phyloP scores from a whole-genome alignment of 495 filamentous ascomycete genomes.

The Penicillium coffeae region DNA sequence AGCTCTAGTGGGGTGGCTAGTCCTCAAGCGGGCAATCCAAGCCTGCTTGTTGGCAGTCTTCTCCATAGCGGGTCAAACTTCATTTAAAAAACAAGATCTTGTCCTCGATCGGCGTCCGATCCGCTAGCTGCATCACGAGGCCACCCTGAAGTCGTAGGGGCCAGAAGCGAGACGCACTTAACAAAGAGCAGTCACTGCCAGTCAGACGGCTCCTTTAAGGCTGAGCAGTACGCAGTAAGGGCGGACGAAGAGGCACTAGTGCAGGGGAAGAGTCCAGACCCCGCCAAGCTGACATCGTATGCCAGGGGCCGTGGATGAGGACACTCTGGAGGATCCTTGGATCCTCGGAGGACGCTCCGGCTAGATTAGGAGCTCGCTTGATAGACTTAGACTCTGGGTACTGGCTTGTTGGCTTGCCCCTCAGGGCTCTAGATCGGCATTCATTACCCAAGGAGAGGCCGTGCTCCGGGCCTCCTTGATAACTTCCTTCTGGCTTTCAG shows the following conservation, averaged over 20 bases:
- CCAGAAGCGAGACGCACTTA: no score
- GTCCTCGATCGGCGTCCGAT: neutral
- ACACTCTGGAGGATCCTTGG: neutral
- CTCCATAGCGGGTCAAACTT: neutral
- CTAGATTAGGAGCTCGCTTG: no score
- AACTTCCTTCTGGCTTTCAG: neutral
- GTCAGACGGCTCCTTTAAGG: no score
- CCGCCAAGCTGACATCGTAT: constrained; percentile 6
- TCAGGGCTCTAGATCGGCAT: constrained; percentile 17
- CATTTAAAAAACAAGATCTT: constrained; percentile 3
- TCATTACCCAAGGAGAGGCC: constrained; percentile 7
- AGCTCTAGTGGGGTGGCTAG: neutral
- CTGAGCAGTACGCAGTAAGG: constrained; percentile 15
- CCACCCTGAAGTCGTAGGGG: no score
- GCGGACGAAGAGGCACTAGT: constrained; percentile 10
- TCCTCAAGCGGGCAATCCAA: no score
- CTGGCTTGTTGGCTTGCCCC: no score
- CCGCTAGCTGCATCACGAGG: no score
- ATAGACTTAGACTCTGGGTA: no score
- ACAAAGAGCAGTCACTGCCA: no score
- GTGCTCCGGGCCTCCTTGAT: constrained; percentile 6
- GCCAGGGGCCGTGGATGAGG: constrained; percentile 13
- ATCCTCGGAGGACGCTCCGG: no score
- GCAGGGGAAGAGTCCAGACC: constrained; percentile 3
- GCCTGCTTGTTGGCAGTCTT: no score